Evolutionary conservation across 2,329 filamentous ascomycete species (phyloP).

Genomic region (Calonectria ilicicola): DNA sequence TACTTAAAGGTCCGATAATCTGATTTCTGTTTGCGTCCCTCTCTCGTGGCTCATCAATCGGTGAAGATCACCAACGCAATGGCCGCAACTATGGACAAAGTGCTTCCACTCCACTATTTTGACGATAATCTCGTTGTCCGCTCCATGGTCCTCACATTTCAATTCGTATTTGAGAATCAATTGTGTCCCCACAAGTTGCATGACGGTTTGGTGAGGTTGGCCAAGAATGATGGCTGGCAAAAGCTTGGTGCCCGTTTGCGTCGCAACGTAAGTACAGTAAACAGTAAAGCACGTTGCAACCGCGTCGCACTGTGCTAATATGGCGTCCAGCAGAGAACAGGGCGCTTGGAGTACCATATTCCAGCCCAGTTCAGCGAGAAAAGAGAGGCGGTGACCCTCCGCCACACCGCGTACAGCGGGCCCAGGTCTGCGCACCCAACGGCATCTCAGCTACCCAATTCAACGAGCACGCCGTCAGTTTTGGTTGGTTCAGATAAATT

Average conservation of each 20-base stretch:
- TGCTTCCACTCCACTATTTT: not conserved
- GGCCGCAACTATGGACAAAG: not conserved
- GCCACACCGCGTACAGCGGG: not conserved
- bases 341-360: not conserved
- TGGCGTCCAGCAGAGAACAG: not conserved
- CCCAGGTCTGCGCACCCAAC: not conserved
- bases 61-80: not conserved
- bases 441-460: not conserved
- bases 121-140: not conserved
- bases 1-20: not conserved
- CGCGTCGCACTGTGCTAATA: not conserved
- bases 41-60: not conserved
- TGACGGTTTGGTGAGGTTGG: not conserved
- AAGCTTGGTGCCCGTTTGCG: conserved; percentile 2
- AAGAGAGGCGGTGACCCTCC: not conserved
- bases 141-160: not conserved
- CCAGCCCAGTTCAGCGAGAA: not conserved
- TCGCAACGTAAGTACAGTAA: not conserved
- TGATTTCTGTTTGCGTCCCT: not conserved
- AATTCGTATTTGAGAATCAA: not conserved
- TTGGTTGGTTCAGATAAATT: not conserved
- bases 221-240: not conserved
- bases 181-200: conserved; percentile 7
- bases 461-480: not conserved
- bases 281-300: not conserved